These are phyloP conservation scores for Leptographium flavum DNA, from an alignment of 2,329 filamentous ascomycete genomes.

Conservation along the genomic window DNA sequence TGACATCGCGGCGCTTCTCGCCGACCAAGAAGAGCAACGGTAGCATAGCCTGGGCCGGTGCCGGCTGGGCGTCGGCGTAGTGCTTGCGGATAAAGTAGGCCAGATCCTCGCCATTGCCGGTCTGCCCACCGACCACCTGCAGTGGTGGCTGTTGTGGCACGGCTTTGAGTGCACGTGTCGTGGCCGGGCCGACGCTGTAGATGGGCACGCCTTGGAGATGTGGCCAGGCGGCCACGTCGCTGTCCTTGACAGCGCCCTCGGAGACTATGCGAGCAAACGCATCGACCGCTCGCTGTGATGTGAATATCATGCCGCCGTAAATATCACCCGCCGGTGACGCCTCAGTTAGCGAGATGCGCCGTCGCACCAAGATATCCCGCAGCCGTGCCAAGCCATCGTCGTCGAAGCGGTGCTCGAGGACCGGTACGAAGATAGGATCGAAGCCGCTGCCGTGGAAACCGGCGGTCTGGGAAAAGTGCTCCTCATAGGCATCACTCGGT, in stretches of 20 bases:
- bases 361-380: constrained; percentile 30
- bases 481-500: constrained; percentile 58
- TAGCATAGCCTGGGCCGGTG: constrained; percentile 43
- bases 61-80: constrained; percentile 32
- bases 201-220: constrained; percentile 43
- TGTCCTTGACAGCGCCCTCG: constrained; percentile 25
- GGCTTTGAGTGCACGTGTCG: constrained; percentile 55
- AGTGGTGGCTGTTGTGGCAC: constrained; percentile 35
- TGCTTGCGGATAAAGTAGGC: constrained; percentile 66
- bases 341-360: constrained; percentile 21
- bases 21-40: constrained; percentile 78
- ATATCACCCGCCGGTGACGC: constrained; percentile 17
- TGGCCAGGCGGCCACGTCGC: constrained; percentile 26
- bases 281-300: constrained; percentile 71
- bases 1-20: constrained; percentile 78
- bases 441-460: constrained; percentile 23
- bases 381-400: constrained; percentile 42
- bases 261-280: constrained; percentile 53
- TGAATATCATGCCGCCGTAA: constrained; percentile 73
- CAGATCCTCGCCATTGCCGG: constrained; percentile 72
- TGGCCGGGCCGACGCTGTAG: constrained; percentile 72
- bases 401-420: constrained; percentile 57
- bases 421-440: constrained; percentile 58
- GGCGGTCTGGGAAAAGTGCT: constrained; percentile 40
- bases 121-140: constrained; percentile 62